Conservation (phyloP, 1,284 basidiomycete species). For the Ceratobasidium sp. region DNA sequence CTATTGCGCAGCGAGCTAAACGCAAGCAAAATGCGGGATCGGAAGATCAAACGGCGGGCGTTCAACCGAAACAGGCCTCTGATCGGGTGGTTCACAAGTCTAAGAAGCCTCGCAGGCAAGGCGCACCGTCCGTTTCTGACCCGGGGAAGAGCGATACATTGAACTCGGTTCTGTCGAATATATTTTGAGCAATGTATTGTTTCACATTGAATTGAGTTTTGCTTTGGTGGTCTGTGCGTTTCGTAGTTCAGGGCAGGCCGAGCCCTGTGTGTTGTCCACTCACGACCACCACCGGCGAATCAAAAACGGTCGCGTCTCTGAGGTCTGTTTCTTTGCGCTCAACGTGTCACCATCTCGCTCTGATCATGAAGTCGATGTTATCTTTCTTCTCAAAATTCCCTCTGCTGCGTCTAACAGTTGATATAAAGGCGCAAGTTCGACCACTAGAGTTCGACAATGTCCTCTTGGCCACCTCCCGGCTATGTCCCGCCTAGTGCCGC, state of each 20-base stretch:
- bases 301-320: slow-evolving; percentile 40
- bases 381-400: slow-evolving; percentile 66
- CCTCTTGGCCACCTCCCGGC: slow-evolving; percentile 67
- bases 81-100: slow-evolving; percentile 47
- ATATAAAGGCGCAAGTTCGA: slow-evolving; percentile 15
- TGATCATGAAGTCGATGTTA: slow-evolving; percentile 58
- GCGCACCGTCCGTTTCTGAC: slow-evolving; percentile 37
- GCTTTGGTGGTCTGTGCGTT: slow-evolving; percentile 39
- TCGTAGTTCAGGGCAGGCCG: slow-evolving; percentile 15
- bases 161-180: slow-evolving; percentile 60
- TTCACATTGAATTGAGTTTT: background rate
- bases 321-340: slow-evolving; percentile 43
- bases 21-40: slow-evolving; percentile 50
- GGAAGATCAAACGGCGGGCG: slow-evolving; percentile 30
- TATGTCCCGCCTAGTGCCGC: slow-evolving; percentile 73
- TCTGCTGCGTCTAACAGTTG: slow-evolving; percentile 51
- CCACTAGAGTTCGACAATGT: slow-evolving; percentile 53
- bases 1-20: slow-evolving; percentile 19
- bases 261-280: slow-evolving; percentile 33
- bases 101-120: slow-evolving; percentile 49
- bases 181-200: slow-evolving; percentile 57
- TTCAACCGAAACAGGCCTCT: slow-evolving; percentile 48
- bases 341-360: slow-evolving; percentile 39
- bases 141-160: slow-evolving; percentile 52
- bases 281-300: slow-evolving; percentile 41